These are phyloP conservation scores for Saturnispora ahearnii DNA, from an alignment of 805 yeast genomes.

Conservation along the genomic window DNA sequence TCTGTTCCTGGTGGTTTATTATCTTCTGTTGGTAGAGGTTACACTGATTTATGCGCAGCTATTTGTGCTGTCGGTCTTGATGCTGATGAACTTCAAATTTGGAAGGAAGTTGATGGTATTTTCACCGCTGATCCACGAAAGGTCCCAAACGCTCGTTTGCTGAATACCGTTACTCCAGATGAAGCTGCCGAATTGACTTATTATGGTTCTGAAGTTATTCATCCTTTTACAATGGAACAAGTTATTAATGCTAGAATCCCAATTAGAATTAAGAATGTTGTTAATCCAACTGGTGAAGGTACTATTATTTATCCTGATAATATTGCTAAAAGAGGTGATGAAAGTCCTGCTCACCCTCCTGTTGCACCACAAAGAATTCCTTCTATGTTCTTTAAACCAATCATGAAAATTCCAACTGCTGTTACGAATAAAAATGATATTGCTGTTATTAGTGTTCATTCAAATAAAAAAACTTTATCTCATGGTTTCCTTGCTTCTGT, in stretches of 20 bases:
- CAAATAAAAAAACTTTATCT: constrained; percentile 83
- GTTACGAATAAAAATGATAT: constrained; percentile 92
- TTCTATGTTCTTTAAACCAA: constrained; percentile 33
- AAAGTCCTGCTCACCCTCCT: constrained; percentile 94
- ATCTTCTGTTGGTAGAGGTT: constrained; percentile 93
- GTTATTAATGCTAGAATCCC: constrained; percentile 94
- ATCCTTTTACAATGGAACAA: constrained; percentile 99
- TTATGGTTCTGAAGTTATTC: constrained; percentile 96
- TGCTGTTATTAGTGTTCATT: constrained; percentile 85
- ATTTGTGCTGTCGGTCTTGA: constrained; percentile 84
- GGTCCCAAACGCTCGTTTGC: constrained; percentile 78
- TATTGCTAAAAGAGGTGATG: constrained; percentile 74
- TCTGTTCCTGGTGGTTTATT: constrained; percentile 91
- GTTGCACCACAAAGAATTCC: constrained; percentile 51
- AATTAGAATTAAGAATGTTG: constrained; percentile 92
- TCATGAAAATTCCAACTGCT: constrained; percentile 72
- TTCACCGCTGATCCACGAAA: constrained; percentile 98
- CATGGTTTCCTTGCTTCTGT: constrained; percentile 94
- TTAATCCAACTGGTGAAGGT: constrained; percentile 87
- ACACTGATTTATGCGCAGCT: constrained; percentile 97
- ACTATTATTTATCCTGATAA: constrained; percentile 92
- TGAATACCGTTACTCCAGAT: constrained; percentile 89
- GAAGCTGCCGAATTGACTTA: constrained; percentile 98
- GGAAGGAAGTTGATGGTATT: constrained; percentile 99
- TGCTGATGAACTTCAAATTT: constrained; percentile 92